Evolutionary conservation across 1,139 yeast genomes (phyloP), one percentile per base, ranked within the genome.

Genomic region (Yamadazyma triangularis): DNA sequence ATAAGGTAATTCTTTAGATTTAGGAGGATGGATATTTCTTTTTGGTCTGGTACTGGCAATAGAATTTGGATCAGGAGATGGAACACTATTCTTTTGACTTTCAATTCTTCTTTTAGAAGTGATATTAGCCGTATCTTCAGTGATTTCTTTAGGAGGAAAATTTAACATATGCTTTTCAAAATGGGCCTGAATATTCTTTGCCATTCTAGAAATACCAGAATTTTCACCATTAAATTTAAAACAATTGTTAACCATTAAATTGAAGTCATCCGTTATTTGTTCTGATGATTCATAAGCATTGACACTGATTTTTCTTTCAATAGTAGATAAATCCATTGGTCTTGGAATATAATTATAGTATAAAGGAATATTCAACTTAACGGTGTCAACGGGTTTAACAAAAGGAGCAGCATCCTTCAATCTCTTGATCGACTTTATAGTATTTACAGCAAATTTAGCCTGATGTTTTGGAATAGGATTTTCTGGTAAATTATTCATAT

Each of bases 21-120:
- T 83, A 32, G 98, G 98, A 3, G 98, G 98, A 52, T 89, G 96
- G 30, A 91, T 87, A 47, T 88, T 94, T 45, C 99, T 77, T 61
- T 89, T 89, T 26, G 98, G 97, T 44, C 98, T 73, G 25, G 60
- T 66, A 8, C 68, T 67, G 18, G 74, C 73, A 16, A 68, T 68
- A 4, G 72, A 65, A 34, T 63, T 69, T 30, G 73, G 38, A 55
- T 66, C 24, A 76, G 80, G 63, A 8, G 77, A 9, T 18, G 20
- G 20, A 7, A 9, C 77, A 23, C 73, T 61, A 3, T 38, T 39
- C 29, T 39, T 28, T 25, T 24, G 26, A 12, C 23, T 23, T 8
- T 11, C 13, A 11, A 13, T 24, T 23, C 3, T 25, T 12, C 35
- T 16, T 8, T 33, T 20, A 9, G 32, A 23, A 4, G 26, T 13